Base-by-base conservation (phyloP, 768 basidiomycete genomes). In the Tulasnella sp. region DNA sequence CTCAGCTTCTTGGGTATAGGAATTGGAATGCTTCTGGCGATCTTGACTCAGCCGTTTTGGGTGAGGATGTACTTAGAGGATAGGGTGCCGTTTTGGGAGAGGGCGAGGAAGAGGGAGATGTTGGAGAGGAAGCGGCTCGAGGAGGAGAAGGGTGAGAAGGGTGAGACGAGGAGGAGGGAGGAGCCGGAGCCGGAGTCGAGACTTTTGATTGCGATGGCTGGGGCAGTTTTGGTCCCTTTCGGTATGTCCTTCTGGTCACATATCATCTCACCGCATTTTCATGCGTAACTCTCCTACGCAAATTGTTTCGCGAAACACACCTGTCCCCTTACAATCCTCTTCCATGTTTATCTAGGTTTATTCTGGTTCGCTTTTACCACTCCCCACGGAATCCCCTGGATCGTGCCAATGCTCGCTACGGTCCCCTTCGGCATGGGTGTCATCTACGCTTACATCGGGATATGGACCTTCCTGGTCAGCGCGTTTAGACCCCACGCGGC, bases 181-280 rank as follows among this genome's bases (percentile, higher is more conserved):
- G 56, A 63, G 43, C 75, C 82, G 0, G 83, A 85, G 0, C 82
- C 85, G 0, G 87, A 90, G 69, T 72, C 75, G 9, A 75, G 80
- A 8, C 77, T 89, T 2, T 65, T 80, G 53, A 81, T 83, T 74
- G 85, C 82, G 4, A 75, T 84, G 70, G 70, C 78, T 2, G 87
- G 85, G n/a, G 85, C 74, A 1, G 68, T 87, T 19, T 73, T 83
- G 10, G 79, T 80, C 7, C 83, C 87, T 1, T 63, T 84, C 44
- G 75, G 80, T 81, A 56, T 44, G 74, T 66, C 12, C 17, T 50
- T 62, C 50, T 53, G 44, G 12, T 38, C 58, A 41, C 53, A 12
- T 43, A 24, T 22, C 49, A 17, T 21, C 17, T 56, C 8, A n/a
- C n/a, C 41, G 22, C n/a, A n/a, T n/a, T n/a, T n/a, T n/a, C n/a